Evolutionary conservation across 2,329 filamentous ascomycete species (phyloP), one percentile per base, ranked within the genome.

Genomic region (Penicillium italicum): DNA sequence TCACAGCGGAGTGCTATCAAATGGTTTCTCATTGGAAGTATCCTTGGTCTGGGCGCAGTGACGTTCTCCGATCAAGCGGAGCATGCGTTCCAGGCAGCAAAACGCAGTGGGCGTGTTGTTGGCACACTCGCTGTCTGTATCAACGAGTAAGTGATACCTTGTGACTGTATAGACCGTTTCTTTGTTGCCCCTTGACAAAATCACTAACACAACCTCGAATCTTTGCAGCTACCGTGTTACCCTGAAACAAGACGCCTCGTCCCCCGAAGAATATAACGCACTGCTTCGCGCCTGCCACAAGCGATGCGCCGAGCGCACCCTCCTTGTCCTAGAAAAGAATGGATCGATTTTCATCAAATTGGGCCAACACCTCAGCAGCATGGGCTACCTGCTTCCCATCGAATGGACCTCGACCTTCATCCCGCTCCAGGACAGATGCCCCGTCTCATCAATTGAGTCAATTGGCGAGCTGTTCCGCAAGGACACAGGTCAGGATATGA

Each of bases 331-430:
- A 62, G 94, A 99, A 80, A 91, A 90, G 79, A 97, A 97, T 73
- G 94, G 95, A 26, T 96, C 93, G 28, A 96, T 99, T 61, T 99
- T 97, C 67, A 97, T 99, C 72, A 99, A 99, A 76, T 79, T 99
- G 37, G 94, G 94, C 8, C 94, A 99, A 68, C 94, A 99, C 75
- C 74, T 99, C 74, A 96, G 91, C 73, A 93, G 91, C 61, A 90
- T 97, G 89, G 95, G 94, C 69, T 97, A 97, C 72, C 82, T 97
- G 10, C 81, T 97, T 10, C 93, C 93, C 1, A 76, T 82, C 47
- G 93, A 97, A 76, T 97, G 93, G 92, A 96, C 91, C 31, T 88
- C 87, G 33, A 97, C 94, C 0, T 99, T 99, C 71, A 88, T 99
- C 63, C 94, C 94, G 0, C 80, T 99, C 24, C 94, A 99, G 75